Conservation (phyloP, 495 filamentous ascomycete genomes). For the Podospora sp. region DNA sequence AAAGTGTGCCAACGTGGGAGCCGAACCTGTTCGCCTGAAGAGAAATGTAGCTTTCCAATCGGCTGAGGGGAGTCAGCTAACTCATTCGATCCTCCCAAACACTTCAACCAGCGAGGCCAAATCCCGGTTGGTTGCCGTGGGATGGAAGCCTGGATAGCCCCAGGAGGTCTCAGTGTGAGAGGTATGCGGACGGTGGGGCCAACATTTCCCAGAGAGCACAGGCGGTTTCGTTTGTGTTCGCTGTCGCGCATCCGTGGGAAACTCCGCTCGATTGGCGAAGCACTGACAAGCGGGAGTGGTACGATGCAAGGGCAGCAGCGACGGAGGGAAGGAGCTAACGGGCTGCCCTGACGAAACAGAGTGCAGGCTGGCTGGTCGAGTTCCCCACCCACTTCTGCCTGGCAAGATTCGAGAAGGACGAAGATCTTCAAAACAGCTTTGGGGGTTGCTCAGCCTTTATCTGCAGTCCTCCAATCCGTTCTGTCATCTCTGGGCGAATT, state of each 20-base stretch:
- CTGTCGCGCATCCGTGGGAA: background rate
- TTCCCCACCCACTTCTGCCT: background rate
- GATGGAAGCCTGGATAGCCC: background rate
- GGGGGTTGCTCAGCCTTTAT: background rate
- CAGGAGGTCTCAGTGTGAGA: background rate
- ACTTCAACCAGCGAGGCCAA: too few relatives aligned
- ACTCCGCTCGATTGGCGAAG: conserved; percentile 8
- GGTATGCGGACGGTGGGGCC: background rate
- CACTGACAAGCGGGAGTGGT: background rate
- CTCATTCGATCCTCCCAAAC: background rate
- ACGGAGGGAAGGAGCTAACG: background rate
- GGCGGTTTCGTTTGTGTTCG: background rate
- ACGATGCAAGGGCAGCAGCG: conserved; percentile 11
- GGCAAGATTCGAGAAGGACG: background rate
- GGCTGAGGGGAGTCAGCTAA: too few relatives aligned
- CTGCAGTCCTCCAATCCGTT: background rate
- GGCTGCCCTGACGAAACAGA: background rate
- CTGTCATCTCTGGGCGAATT: background rate
- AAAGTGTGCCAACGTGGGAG: background rate
- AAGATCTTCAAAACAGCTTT: background rate
- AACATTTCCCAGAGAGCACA: background rate
- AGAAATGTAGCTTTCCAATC: too few relatives aligned
- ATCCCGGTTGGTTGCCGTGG: background rate
- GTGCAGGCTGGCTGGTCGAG: background rate
- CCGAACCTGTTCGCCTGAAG: background rate